Conservation (phyloP, 1,139 yeast species). For the Pichia cactophila region DNA sequence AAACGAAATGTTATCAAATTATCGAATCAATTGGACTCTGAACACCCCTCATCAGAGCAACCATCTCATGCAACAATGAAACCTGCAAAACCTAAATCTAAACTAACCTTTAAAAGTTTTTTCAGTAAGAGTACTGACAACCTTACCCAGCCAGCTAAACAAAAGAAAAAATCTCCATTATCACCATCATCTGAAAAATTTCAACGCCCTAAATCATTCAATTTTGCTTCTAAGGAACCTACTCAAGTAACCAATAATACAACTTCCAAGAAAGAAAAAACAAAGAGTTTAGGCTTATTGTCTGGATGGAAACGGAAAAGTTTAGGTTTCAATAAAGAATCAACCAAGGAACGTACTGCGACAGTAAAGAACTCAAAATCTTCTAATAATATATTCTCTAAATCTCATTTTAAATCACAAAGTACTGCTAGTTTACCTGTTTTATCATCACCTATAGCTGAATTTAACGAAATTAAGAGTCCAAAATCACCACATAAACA, state of each 20-base stretch:
- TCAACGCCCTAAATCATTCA: constrained; percentile 13
- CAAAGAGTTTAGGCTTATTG: constrained; percentile 23
- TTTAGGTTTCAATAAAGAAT: constrained; percentile 6
- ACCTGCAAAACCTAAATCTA: constrained; percentile 12
- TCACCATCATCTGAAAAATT: constrained; percentile 2
- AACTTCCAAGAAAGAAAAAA: constrained; percentile 16
- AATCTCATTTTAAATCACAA: not conserved
- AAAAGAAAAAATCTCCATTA: constrained; percentile 7
- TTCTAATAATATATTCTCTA: constrained; percentile 1
- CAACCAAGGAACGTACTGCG: not conserved
- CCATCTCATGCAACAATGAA: not conserved
- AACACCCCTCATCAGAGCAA: not conserved
- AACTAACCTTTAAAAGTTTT: constrained; percentile 25
- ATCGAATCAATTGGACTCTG: not conserved
- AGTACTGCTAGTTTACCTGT: constrained; percentile 10
- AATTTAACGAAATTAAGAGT: not conserved
- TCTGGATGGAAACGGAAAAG: constrained; percentile 28
- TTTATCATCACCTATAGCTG: not conserved
- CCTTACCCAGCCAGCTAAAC: not conserved
- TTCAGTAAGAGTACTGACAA: constrained; percentile 15
- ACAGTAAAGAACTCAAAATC: not conserved
- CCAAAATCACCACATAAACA: constrained; percentile 12
- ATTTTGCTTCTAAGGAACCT: constrained; percentile 3
- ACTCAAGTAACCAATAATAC: not conserved
- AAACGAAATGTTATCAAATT: constrained; percentile 4